A percentile compares a stretch with the other conserved stretches of the same genome.
phyloP scores from a whole-genome alignment of 2,329 filamentous ascomycete genomes.

The Trichophyton rubrum region DNA sequence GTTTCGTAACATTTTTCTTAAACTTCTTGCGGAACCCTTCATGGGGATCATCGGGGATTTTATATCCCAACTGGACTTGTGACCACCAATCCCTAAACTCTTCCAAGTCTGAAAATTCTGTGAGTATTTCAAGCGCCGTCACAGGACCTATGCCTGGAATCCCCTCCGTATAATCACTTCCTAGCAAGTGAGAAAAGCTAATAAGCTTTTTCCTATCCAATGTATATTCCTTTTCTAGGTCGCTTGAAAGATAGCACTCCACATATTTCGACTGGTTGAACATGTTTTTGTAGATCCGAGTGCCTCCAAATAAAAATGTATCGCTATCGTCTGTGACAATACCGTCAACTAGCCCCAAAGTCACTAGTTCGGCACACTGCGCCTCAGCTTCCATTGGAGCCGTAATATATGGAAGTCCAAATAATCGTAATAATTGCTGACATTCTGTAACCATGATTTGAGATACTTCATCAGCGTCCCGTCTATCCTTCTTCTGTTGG shows the following conservation, averaged over 20 bases:
- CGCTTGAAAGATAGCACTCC: constrained; percentile 76
- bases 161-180: constrained; percentile 90
- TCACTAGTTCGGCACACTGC: constrained; percentile 85
- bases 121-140: constrained; percentile 84
- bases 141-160: constrained; percentile 85
- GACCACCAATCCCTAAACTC: constrained; percentile 82
- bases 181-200: constrained; percentile 75
- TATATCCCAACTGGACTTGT: constrained; percentile 58
- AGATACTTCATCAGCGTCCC: constrained; percentile 93
- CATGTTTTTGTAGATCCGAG: constrained; percentile 98
- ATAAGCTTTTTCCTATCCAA: constrained; percentile 81
- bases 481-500: constrained; percentile 93
- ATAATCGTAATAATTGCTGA: constrained; percentile 75
- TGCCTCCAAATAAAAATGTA: constrained; percentile 92
- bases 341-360: constrained; percentile 78
- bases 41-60: constrained; percentile 44
- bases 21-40: constrained; percentile 71
- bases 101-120: constrained; percentile 65
- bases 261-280: constrained; percentile 98
- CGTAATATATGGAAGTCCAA: constrained; percentile 91
- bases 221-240: constrained; percentile 80
- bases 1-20: constrained; percentile 65
- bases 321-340: constrained; percentile 97
- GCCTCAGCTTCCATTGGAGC: constrained; percentile 99
- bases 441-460: constrained; percentile 94